Evolutionary conservation across 129 eudicot species (phyloP).

Genomic region (Logfia minima): DNA sequence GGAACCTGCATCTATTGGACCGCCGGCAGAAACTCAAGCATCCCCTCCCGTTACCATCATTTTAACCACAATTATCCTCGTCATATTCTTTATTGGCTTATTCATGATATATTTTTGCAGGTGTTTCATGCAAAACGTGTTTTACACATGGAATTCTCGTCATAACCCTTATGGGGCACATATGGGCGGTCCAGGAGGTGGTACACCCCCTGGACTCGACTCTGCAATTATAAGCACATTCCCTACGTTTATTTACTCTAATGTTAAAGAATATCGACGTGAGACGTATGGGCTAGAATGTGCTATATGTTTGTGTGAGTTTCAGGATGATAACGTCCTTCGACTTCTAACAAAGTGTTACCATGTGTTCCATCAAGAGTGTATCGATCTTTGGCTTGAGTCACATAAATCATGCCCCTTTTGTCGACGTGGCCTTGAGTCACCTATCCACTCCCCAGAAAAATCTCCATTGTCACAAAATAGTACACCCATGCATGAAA

Average conservation of each 20-base stretch:
- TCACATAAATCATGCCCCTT: slow-evolving; percentile 80
- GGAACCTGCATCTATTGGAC: slow-evolving; percentile 22
- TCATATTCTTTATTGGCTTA: slow-evolving; percentile 56
- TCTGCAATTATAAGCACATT: slow-evolving; percentile 47
- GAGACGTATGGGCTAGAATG: slow-evolving; percentile 75
- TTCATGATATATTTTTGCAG: slow-evolving; percentile 63
- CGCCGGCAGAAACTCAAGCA: slow-evolving; percentile 27
- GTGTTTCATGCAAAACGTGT: slow-evolving; percentile 55
- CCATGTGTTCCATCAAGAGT: slow-evolving; percentile 87
- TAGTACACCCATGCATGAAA: slow-evolving; percentile 33
- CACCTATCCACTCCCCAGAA: slow-evolving; percentile 24
- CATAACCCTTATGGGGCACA: slow-evolving; percentile 39
- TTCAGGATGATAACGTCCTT: slow-evolving; percentile 50
- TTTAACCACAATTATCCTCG: slow-evolving; percentile 49
- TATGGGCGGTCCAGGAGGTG: slow-evolving; percentile 8
- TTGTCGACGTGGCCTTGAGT: slow-evolving; percentile 61
- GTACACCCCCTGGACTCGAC: slow-evolving; percentile 46
- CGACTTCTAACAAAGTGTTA: slow-evolving; percentile 61
- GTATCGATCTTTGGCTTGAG: slow-evolving; percentile 86
- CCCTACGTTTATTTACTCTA: slow-evolving; percentile 67
- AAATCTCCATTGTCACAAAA: slow-evolving; percentile 27
- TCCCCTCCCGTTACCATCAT: slow-evolving; percentile 65
- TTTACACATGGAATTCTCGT: slow-evolving; percentile 42
- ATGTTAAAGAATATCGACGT: slow-evolving; percentile 54
- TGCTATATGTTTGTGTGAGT: slow-evolving; percentile 81